Evolutionary conservation across 352 stramenopile species (phyloP), one percentile per base, ranked within the genome.

Genomic region (Phytopythium vexans): DNA sequence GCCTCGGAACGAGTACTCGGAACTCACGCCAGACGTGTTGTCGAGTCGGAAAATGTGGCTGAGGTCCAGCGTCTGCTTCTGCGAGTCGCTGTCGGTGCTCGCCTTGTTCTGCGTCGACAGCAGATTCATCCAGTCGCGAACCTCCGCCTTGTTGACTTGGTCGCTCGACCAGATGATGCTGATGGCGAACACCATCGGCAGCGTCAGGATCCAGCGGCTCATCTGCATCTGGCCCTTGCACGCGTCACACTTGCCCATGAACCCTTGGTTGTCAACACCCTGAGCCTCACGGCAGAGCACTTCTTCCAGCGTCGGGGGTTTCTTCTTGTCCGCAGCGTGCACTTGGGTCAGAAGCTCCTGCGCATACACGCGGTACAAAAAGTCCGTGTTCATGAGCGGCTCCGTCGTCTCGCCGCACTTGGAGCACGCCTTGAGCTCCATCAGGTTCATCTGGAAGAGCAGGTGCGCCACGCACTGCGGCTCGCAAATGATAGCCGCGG

Each of bases 401-500:
- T 94, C 83, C 9, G 70, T 66, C 12, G 82, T 92, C 41, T 82
- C 74, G 6, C 64, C 68, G 52, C 83, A 94, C 27, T 68, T 60
- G 5, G 56, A 41, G 53, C 83, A 94, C 41, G 72, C 70, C 52
- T 77, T 76, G 16, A 92, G 72, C 59, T 94, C 83, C 81, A 94
- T 89, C 49, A 94, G 68, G 52, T 92, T 88, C 81, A 89, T 89
- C 60, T 94, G 81, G 68, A 94, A 94, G 6, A 94, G 60, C 57
- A 87, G 54, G 52, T 94, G 83, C 27, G 81, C 81, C 21, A 94
- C 76, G 49, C 83, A 94, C 56, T 88, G 77, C 42, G 83, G 83
- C 54, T 89, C 80, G 41, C 83, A 94, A 15, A 86, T 69, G 58
- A 88, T 89, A 10, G 79, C 58, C 10, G 67, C 77, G 27, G 76